Conservation (phyloP, 768 basidiomycete species). For the Amanita pallidorosea region DNA sequence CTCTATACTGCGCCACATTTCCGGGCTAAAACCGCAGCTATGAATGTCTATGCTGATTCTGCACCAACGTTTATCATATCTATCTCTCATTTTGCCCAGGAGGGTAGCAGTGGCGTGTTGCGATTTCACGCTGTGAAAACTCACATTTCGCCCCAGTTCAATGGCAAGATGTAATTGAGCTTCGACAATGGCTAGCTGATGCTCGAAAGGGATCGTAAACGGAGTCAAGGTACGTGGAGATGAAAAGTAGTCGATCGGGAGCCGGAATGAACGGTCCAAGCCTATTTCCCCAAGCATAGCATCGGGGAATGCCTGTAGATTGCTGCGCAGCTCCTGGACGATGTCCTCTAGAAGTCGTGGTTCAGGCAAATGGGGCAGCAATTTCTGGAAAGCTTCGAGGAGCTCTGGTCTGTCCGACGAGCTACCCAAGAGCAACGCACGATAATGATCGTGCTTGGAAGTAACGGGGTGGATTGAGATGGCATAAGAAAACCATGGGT, state of each 20-base stretch:
- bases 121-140: constrained; percentile 80
- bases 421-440: constrained; percentile 46
- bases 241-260: constrained; percentile 48
- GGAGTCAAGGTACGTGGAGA: constrained; percentile 52
- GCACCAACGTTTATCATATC: constrained; percentile 47
- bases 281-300: constrained; percentile 94
- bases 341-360: constrained; percentile 55
- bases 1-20: constrained; percentile 69
- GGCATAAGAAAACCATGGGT: constrained; percentile 88
- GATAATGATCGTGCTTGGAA: constrained; percentile 70
- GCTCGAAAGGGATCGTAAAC: constrained; percentile 69
- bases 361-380: constrained; percentile 62
- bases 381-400: constrained; percentile 34
- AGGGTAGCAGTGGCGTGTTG: constrained; percentile 60
- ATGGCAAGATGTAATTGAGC: constrained; percentile 82
- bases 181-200: constrained; percentile 75
- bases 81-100: constrained; percentile 45
- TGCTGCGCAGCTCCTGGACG: constrained; percentile 44
- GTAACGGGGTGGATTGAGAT: constrained; percentile 35
- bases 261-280: constrained; percentile 69
- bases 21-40: constrained; percentile 75
- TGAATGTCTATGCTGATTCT: constrained; percentile 81
- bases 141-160: constrained; percentile 66
- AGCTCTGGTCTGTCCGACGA: constrained; percentile 16
- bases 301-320: constrained; percentile 49